phyloP scores from a whole-genome alignment of 176 grass and related monocot species.

The Musa itinerans region DNA sequence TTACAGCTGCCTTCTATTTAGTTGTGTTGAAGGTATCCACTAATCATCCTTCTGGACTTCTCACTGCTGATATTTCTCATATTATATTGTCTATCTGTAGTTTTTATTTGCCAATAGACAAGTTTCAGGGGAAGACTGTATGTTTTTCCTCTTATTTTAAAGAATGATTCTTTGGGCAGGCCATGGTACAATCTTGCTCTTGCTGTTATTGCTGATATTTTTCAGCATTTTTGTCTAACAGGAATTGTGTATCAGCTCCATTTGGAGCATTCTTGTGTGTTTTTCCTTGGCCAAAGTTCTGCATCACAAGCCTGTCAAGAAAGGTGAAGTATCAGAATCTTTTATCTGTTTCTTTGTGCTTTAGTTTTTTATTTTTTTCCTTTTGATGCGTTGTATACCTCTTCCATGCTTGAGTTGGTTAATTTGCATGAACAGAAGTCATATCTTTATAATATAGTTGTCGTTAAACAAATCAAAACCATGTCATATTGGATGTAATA shows the following conservation, averaged over 20 bases:
- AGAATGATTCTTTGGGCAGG: not conserved
- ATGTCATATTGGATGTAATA: not conserved
- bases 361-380: not conserved
- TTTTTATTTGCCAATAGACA: not conserved
- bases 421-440: not conserved
- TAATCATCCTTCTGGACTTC: not conserved
- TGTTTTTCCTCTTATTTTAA: no score
- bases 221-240: constrained; percentile 28
- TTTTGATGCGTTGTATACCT: not conserved
- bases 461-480: no score
- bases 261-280: constrained; percentile 45
- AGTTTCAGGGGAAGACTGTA: not conserved
- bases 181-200: not conserved
- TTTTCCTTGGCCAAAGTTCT: constrained; percentile 40
- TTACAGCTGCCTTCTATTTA: constrained; percentile 26
- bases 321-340: constrained; percentile 39
- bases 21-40: constrained; percentile 40
- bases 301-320: constrained; percentile 50
- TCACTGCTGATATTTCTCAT: not conserved
- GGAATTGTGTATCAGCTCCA: constrained; percentile 40
- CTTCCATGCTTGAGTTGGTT: not conserved
- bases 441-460: no score
- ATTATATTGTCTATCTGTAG: not conserved
- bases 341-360: not conserved
- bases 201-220: not conserved